These are phyloP conservation scores for Wallacemonas sp. DNA, from an alignment of 208 protist genomes.

Conservation along the genomic window DNA sequence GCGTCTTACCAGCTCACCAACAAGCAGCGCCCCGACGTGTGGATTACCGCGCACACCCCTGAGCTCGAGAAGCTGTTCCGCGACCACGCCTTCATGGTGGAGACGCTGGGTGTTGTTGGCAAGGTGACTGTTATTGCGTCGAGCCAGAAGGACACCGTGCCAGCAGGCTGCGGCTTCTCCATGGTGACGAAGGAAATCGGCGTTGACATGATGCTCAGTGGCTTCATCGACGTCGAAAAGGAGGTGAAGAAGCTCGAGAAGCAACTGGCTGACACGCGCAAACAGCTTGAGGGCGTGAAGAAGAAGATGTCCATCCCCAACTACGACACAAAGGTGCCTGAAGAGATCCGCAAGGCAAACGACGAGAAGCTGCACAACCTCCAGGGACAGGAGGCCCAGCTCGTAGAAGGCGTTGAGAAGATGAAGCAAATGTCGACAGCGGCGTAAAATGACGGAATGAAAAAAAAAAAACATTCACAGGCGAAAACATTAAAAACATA, in stretches of 20 bases:
- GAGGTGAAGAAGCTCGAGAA: slow-evolving; percentile 89
- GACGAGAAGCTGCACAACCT: slow-evolving; percentile 77
- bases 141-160: slow-evolving; percentile 50
- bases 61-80: slow-evolving; percentile 47
- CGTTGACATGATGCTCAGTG: slow-evolving; percentile 89
- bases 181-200: slow-evolving; percentile 82
- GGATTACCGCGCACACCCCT: slow-evolving; percentile 56
- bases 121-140: slow-evolving; percentile 58
- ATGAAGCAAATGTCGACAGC: slow-evolving; percentile 52
- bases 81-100: slow-evolving; percentile 61
- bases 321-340: slow-evolving; percentile 91
- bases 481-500: no score
- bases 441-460: background rate
- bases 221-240: slow-evolving; percentile 91
- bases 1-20: slow-evolving; percentile 89
- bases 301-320: slow-evolving; percentile 90
- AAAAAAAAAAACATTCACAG: background rate
- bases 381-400: slow-evolving; percentile 62
- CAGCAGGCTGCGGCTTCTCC: slow-evolving; percentile 86
- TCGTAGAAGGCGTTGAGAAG: slow-evolving; percentile 71
- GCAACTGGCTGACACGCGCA: slow-evolving; percentile 69
- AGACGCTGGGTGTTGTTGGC: slow-evolving; percentile 80
- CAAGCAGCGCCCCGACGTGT: slow-evolving; percentile 87
- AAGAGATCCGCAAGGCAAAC: slow-evolving; percentile 78
- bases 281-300: slow-evolving; percentile 79